Conservation (phyloP, 1,284 basidiomycete species). For the Pisolithus thermaeus region DNA sequence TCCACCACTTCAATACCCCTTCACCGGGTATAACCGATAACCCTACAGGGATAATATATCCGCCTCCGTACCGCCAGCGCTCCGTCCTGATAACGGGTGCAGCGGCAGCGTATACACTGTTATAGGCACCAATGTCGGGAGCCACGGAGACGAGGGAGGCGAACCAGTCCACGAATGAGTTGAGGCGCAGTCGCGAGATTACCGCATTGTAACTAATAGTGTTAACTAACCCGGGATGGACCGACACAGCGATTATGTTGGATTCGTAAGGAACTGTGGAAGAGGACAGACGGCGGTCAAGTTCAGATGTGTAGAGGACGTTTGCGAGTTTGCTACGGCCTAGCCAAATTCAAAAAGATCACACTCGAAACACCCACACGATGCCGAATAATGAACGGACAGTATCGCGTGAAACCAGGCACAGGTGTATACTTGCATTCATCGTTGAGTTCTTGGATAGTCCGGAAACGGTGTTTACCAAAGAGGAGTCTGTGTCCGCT, state of each 20-base stretch:
- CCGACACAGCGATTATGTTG: conserved; percentile 28
- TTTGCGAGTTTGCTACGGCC: conserved; percentile 23
- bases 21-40: conserved; percentile 21
- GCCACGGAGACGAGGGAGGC: conserved; percentile 30
- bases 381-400: conserved; percentile 17
- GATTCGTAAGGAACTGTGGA: conserved; percentile 14
- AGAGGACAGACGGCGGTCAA: conserved; percentile 32
- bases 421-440: conserved; percentile 25
- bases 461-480: conserved; percentile 28
- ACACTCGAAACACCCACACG: too few relatives aligned
- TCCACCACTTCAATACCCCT: conserved; percentile 10
- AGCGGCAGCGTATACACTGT: conserved; percentile 42
- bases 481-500: conserved; percentile 18
- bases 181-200: conserved; percentile 13
- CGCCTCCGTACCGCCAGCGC: conserved; percentile 38
- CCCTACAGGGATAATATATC: conserved; percentile 38
- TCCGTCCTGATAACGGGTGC: conserved; percentile 33
- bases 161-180: conserved; percentile 21
- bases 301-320: conserved; percentile 33
- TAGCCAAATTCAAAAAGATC: too few relatives aligned
- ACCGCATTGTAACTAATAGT: conserved; percentile 30
- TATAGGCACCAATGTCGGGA: conserved; percentile 38
- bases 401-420: conserved; percentile 30
- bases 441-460: conserved; percentile 35
- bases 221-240: conserved; percentile 37